Conservation (phyloP, 345 rosid genomes). For the Chamaenerion angustifolium region DNA sequence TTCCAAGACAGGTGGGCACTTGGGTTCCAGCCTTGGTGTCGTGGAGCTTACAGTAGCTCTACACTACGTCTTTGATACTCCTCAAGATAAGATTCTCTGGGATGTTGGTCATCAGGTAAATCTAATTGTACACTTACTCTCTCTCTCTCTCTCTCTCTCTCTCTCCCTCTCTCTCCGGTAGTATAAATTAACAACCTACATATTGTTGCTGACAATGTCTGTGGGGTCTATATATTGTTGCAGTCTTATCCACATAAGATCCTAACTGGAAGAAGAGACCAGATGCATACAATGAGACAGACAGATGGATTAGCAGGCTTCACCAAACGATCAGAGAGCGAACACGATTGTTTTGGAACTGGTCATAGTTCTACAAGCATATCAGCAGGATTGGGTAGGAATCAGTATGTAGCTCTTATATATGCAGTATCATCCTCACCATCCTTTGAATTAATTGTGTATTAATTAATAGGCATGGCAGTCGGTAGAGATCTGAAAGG, state of each 20-base stretch:
- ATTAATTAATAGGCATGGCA: constrained; percentile 26
- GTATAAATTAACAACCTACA: no score
- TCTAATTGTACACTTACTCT: no score
- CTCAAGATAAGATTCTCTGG: constrained; percentile 40
- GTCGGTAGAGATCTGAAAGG: constrained; percentile 37
- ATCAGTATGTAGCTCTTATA: no score
- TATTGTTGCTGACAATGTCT: no score
- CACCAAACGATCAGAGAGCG: constrained; percentile 34
- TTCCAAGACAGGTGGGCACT: constrained; percentile 39
- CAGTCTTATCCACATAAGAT: constrained; percentile 37
- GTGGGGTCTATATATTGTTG: neutral
- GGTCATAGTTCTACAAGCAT: constrained; percentile 52
- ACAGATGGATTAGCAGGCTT: constrained; percentile 35
- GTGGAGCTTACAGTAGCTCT: constrained; percentile 39
- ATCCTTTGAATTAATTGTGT: neutral
- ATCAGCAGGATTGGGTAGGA: constrained; percentile 35
- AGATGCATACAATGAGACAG: constrained; percentile 33
- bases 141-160: no score
- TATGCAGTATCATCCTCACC: neutral
- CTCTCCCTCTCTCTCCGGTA: no score
- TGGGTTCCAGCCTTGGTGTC: constrained; percentile 39
- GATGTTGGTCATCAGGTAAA: constrained; percentile 54
- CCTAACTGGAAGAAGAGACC: constrained; percentile 29
- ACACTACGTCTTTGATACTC: constrained; percentile 36
- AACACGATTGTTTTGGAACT: constrained; percentile 33